These are phyloP conservation scores for Ceratocystis colombiana DNA, from an alignment of 2,329 filamentous ascomycete genomes.

Conservation along the genomic window DNA sequence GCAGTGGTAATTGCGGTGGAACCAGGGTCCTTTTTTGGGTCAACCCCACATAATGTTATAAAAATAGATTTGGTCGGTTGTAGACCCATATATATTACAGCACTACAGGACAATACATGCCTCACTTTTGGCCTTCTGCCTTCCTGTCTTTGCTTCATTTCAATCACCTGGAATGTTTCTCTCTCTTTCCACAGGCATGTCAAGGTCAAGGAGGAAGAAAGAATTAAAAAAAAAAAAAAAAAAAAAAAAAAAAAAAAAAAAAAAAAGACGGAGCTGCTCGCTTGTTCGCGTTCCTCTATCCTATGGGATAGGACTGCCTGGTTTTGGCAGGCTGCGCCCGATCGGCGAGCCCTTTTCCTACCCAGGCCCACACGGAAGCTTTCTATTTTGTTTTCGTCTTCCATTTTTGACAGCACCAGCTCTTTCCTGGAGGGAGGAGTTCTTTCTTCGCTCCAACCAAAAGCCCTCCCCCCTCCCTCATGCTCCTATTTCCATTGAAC, in stretches of 20 bases:
- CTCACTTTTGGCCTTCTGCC: background rate
- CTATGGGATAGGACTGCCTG: no score
- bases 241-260: background rate
- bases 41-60: background rate
- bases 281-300: background rate
- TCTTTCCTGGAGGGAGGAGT: no score
- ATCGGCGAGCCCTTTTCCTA: slow-evolving; percentile 1
- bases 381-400: background rate
- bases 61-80: slow-evolving; percentile 16
- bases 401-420: background rate
- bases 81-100: background rate
- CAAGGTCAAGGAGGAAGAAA: no score
- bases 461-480: background rate
- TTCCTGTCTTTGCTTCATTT: slow-evolving; percentile 1
- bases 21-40: background rate
- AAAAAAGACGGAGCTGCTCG: background rate
- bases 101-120: slow-evolving; percentile 1
- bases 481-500: background rate
- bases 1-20: background rate
- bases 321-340: background rate
- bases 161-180: background rate
- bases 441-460: background rate
- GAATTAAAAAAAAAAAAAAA: no score
- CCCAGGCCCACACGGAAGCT: background rate
- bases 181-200: background rate